Percentiles rank a stretch among this genome's conserved stretches.
These are phyloP conservation scores for Daedalea quercina DNA, from an alignment of 768 basidiomycete species.

Conservation along the genomic window DNA sequence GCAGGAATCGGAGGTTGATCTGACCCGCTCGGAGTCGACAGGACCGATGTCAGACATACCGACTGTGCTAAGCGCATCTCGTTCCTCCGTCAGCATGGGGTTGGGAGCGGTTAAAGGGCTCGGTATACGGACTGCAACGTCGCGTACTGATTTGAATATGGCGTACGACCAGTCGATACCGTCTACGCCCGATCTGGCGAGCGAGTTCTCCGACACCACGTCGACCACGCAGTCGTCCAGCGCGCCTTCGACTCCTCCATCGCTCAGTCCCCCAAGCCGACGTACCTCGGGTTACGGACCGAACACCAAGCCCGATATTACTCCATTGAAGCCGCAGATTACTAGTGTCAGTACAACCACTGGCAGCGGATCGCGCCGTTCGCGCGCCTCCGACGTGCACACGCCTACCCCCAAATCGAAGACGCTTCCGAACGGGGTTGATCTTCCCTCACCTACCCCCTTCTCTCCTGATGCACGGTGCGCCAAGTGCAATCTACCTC, in stretches of 20 bases:
- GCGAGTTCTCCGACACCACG: conserved; percentile 53
- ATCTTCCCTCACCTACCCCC: conserved; percentile 24
- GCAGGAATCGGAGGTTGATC: conserved; percentile 4
- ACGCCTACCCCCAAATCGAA: conserved; percentile 24
- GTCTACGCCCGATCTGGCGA: conserved; percentile 54
- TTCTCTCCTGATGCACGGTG: conserved; percentile 42
- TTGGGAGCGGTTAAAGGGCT: neutral
- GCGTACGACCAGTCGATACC: conserved; percentile 29
- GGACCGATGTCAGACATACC: conserved; percentile 17
- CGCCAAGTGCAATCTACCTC: conserved; percentile 47
- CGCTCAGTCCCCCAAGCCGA: conserved; percentile 26
- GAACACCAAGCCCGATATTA: conserved; percentile 1
- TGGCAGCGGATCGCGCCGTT: neutral
- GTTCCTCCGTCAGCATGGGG: neutral
- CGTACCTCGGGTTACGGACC: conserved; percentile 2
- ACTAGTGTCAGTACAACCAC: neutral
- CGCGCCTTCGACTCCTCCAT: conserved; percentile 45
- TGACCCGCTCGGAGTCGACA: conserved; percentile 1
- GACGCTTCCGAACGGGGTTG: conserved; percentile 8
- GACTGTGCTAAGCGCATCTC: neutral
- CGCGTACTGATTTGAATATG: conserved; percentile 4
- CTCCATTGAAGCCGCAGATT: neutral
- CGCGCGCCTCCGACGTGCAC: conserved; percentile 2
- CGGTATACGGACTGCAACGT: conserved; percentile 6
- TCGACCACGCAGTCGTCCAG: conserved; percentile 36